Evolutionary conservation across 176 grass and related monocot species (phyloP), one percentile per base, ranked within the genome.

Genomic region (bread wheat (Triticum aestivum)): DNA sequence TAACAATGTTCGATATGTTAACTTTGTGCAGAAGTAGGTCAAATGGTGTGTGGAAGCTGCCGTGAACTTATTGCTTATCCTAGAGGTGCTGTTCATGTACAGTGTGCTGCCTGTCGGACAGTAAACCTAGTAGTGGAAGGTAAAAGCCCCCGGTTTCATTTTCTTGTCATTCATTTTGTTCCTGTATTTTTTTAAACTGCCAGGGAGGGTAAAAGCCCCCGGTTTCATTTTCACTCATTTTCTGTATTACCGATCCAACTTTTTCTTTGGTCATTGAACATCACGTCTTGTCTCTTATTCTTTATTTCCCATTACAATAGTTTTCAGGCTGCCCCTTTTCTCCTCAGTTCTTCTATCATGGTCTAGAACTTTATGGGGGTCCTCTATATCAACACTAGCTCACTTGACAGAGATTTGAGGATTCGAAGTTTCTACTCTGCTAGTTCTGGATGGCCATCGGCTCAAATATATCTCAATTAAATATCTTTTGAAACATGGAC

Each of bases 121-220:
- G 80, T 93, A 84, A 98, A 93, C 82, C 87, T 95, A 85, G 93
- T 95, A 69, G 56, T 98, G 85, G 87, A 98, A 93, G 95, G 93
- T 98, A 52, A 5, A 18, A 58, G 61, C 52, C n/a, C 30, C 30
- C 2, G 30, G 30, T 30, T 30, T 30, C 65, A 72, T 78, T 77
- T 24, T 74, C 13, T 76, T 85, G 9, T n/a, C 37, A 34, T 81
- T 32, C 45, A 17, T 81, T 84, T 37, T 85, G 33, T 84, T 66
- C 73, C 75, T 59, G 27, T 71, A 38, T 84, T 29, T 33, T 73
- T 58, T 18, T 20, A 58, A n/a, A 47, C 70, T 47, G 42, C 11
- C n/a, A 73, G n/a, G 21, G 69, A 67, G 65, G 69, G 69, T 73
- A 44, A 73, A 73, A 44, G 11, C 13, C 67, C 21, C 23, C 23